Evolutionary conservation across 352 stramenopile species (phyloP), one percentile per base, ranked within the genome.

Genomic region (Globisporangium lucens): DNA sequence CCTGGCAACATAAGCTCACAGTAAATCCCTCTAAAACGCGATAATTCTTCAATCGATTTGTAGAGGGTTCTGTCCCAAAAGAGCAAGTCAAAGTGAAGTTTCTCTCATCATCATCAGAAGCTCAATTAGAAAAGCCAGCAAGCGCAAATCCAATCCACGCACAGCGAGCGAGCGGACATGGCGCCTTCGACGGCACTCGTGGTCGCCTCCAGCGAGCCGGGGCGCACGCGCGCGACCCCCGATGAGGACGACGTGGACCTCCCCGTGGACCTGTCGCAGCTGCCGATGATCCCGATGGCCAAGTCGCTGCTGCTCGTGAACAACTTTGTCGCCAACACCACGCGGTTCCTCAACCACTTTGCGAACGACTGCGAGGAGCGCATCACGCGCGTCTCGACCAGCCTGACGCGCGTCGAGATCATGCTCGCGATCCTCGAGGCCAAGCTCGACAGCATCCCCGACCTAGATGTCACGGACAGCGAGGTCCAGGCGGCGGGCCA

Each of bases 321-420:
- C 75, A 95, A 96, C 67, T 96, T 96, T 63, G 83, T 93, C 51
- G 75, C 83, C 59, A 96, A 95, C 75, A 94, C 85, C 20, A 91
- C 85, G 69, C 79, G 84, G 22, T 96, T 96, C 74, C 74, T 96
- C 56, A 96, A 96, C 71, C 84, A 93, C 67, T 95, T 96, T 68
- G 82, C 84, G 27, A 72, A 88, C 73, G 82, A 93, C 61, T 94
- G 85, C 76, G 89, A 96, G 69, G 85, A 93, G 62, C 85, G 87
- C 33, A 88, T 96, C 58, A 65, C 76, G 49, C 75, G 72, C 58
- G 85, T 94, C 43, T 90, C 85, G 27, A 79, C 77, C 36, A 89
- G 85, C 63, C 78, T 96, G 62, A 93, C 85, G 56, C 79, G 84
- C 52, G 83, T 96, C 22, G 89, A 96, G 75, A 92, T 95, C 66